Conservation (phyloP, 768 basidiomycete genomes). For the Amyloporia xantha region DNA sequence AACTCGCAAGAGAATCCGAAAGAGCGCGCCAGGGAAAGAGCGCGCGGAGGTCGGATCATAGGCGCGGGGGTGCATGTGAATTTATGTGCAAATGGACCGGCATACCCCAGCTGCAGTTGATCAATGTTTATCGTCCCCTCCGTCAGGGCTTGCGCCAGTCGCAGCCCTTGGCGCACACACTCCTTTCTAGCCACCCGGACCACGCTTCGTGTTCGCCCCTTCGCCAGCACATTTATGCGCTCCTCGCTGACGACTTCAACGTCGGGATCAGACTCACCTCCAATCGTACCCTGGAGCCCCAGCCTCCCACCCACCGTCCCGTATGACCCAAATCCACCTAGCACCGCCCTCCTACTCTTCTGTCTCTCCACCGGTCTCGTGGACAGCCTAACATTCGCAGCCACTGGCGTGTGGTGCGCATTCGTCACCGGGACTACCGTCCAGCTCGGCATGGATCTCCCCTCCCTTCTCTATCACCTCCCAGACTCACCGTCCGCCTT, state of each 20-base stretch:
- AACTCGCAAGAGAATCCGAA: too few relatives aligned
- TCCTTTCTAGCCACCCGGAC: not conserved
- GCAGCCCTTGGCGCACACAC: not conserved
- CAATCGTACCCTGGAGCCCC: not conserved
- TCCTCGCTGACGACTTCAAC: not conserved
- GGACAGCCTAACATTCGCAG: constrained; percentile 4
- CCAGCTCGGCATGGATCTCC: constrained; percentile 5
- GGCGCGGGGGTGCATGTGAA: too few relatives aligned
- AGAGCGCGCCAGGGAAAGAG: too few relatives aligned
- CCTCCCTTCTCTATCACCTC: not conserved
- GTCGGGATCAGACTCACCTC: not conserved
- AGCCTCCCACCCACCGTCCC: not conserved
- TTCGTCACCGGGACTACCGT: constrained; percentile 6
- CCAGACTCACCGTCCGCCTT: not conserved
- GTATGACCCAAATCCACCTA: not conserved
- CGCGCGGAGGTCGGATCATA: too few relatives aligned
- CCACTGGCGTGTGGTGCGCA: constrained; percentile 4
- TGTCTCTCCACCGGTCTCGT: constrained; percentile 4
- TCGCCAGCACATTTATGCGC: not conserved
- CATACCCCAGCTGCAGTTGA: too few relatives aligned
- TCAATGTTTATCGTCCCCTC: not conserved
- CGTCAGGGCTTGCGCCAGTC: not conserved
- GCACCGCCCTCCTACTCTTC: constrained; percentile 4
- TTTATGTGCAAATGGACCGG: too few relatives aligned
- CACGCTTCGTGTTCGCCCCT: not conserved